Percentiles rank a stretch among this genome's conserved stretches.
Evolutionary conservation across 805 yeast genomes (phyloP).

Genomic region (baker's yeast (Saccharomyces cerevisiae)): DNA sequence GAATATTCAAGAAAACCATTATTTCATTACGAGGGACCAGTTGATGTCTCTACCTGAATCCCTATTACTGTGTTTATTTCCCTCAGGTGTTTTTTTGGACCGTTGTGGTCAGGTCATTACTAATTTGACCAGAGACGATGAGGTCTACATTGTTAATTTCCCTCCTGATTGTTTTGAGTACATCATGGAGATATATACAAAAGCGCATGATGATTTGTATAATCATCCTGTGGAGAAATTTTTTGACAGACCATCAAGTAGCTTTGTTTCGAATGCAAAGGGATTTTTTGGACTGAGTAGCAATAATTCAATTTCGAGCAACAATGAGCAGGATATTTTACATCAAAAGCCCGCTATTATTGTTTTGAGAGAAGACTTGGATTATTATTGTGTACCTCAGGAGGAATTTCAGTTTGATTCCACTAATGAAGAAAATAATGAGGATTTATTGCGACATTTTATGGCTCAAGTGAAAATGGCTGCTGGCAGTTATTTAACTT

Average conservation of each 20-base stretch:
- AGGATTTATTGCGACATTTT: constrained; percentile 32
- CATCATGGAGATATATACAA: constrained; percentile 61
- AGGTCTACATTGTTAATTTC: constrained; percentile 69
- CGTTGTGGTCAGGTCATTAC: constrained; percentile 67
- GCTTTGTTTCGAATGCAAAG: constrained; percentile 15
- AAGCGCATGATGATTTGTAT: constrained; percentile 55
- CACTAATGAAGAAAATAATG: constrained; percentile 34
- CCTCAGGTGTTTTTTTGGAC: constrained; percentile 83
- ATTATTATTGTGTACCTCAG: constrained; percentile 77
- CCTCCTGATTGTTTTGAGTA: constrained; percentile 82
- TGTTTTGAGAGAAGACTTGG: constrained; percentile 88
- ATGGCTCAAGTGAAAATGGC: constrained; percentile 61
- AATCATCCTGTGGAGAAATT: constrained; percentile 33
- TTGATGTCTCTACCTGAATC: constrained; percentile 89
- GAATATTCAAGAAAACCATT: constrained; percentile 65
- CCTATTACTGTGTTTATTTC: constrained; percentile 75
- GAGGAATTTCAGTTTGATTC: constrained; percentile 33
- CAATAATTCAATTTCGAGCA: constrained; percentile 4
- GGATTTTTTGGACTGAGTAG: constrained; percentile 23
- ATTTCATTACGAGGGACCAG: constrained; percentile 78
- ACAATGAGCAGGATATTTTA: constrained; percentile 54
- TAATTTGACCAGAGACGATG: constrained; percentile 69
- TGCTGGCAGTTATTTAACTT: constrained; percentile 60
- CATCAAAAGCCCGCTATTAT: constrained; percentile 82
- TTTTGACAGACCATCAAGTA: constrained; percentile 25